Evolutionary conservation across 2,329 filamentous ascomycete genomes (phyloP), one percentile per base, ranked within the genome.

Genomic region (Verticillium longisporum): DNA sequence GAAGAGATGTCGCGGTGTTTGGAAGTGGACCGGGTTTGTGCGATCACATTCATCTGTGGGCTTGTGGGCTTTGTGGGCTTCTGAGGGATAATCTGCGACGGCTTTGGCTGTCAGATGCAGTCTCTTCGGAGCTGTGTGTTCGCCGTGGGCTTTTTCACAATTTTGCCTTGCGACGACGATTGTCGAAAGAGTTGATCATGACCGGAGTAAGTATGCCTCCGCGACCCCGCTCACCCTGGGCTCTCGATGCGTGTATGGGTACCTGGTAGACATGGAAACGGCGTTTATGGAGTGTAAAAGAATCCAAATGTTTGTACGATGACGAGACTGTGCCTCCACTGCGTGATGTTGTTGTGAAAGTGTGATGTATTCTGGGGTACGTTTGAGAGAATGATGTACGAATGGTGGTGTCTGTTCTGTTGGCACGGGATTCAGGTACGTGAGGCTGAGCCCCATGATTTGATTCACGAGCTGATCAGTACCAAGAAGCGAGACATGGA

Each of bases 81-180:
- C 72, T 73, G 74, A 75, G 72, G 74, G 72, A 74, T 75, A 75
- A 73, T 71, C 57, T 32, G 33, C 32, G 56, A 33, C 45, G n/a
- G 37, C 38, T 38, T 38, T 32, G 38, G n/a, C 57, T 54, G 45
- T 59, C 57, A 21, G 6, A 50, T 50, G n/a, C 34, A 11, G 37
- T 21, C 26, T 45, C 37, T 58, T 45, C 56, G 36, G 56, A 58
- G 56, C 37, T 50, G 56, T 33, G 7, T 50, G 41, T 26, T 50
- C n/a, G 21, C 21, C 41, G 41, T 50, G 6, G 41, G 41, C 41
- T 50, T 50, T 50, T 50, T 26, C 26, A 21, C 41, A 9, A 50
- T 50, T 50, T 50, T 50, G 41, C 41, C 41, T 50, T 50, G n/a
- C 41, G 41, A 50, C 41, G 41, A 50, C 41, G n/a, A 26, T 50